Conservation (phyloP, 1,284 basidiomycete genomes). For the Trametes polyzona region DNA sequence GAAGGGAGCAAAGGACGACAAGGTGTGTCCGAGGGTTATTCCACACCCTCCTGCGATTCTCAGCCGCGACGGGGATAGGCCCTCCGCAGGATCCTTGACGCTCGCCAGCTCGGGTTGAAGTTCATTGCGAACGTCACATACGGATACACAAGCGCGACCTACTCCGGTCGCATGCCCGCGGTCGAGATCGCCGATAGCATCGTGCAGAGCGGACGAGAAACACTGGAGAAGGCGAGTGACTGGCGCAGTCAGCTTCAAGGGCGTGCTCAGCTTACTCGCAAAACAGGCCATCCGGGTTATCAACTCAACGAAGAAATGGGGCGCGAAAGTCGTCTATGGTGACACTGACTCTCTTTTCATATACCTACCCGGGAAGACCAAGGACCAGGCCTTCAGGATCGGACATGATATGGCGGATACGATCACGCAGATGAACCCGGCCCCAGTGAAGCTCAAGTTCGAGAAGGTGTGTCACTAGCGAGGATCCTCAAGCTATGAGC, state of each 20-base stretch:
- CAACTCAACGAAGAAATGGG: slow-evolving; percentile 82
- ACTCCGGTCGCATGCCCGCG: slow-evolving; percentile 96
- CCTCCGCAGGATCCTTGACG: slow-evolving; percentile 77
- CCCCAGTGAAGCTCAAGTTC: slow-evolving; percentile 94
- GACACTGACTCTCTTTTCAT: slow-evolving; percentile 97
- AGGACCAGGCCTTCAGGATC: slow-evolving; percentile 91
- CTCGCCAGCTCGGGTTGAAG: slow-evolving; percentile 88
- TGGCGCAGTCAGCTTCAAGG: neutral
- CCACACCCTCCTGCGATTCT: neutral
- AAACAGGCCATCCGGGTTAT: slow-evolving; percentile 85
- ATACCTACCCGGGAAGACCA: slow-evolving; percentile 86
- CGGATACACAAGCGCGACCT: slow-evolving; percentile 93
- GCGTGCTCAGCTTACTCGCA: neutral
- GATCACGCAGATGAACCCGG: slow-evolving; percentile 86
- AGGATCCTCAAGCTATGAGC: neutral
- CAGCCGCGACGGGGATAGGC: slow-evolving; percentile 58
- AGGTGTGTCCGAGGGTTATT: slow-evolving; percentile 47
- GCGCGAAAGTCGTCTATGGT: slow-evolving; percentile 92
- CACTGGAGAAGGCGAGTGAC: slow-evolving; percentile 82
- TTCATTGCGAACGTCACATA: slow-evolving; percentile 92
- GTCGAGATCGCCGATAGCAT: slow-evolving; percentile 99
- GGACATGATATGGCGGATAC: slow-evolving; percentile 91
- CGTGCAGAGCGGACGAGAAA: slow-evolving; percentile 95
- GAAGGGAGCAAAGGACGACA: slow-evolving; percentile 80
- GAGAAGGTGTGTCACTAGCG: slow-evolving; percentile 74